Conservation (phyloP, 1,284 basidiomycete species). For the Abortiporus biennis region DNA sequence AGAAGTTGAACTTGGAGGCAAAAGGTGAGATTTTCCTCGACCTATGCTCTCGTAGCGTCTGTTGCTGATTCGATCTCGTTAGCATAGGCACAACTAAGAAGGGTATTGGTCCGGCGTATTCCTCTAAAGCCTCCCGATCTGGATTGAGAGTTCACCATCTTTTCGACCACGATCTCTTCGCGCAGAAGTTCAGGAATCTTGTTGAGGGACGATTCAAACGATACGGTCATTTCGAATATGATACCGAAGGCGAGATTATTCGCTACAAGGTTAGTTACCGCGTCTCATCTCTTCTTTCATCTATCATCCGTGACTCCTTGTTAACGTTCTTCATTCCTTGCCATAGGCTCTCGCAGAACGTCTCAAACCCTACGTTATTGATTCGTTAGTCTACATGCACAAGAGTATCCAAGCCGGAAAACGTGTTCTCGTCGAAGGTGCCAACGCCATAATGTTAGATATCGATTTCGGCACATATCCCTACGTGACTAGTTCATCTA, state of each 20-base stretch:
- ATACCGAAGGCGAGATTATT: slow-evolving; percentile 93
- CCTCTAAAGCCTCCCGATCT: slow-evolving; percentile 94
- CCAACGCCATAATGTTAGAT: slow-evolving; percentile 98
- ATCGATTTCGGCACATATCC: slow-evolving; percentile 98
- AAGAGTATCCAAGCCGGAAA: slow-evolving; percentile 72
- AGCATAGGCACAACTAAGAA: slow-evolving; percentile 98
- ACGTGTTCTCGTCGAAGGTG: slow-evolving; percentile 89
- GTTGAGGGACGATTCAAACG: slow-evolving; percentile 98
- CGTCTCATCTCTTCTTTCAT: slow-evolving; percentile 1
- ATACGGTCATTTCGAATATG: slow-evolving; percentile 97
- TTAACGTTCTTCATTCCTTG: background rate
- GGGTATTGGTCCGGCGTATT: slow-evolving; percentile 98
- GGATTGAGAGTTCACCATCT: slow-evolving; percentile 96
- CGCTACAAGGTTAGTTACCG: slow-evolving; percentile 71
- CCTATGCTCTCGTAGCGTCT: slow-evolving; percentile 2
- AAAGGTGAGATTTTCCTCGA: slow-evolving; percentile 42
- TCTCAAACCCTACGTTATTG: slow-evolving; percentile 84
- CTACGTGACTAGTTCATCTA: slow-evolving; percentile 92
- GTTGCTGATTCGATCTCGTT: background rate
- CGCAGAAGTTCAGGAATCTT: slow-evolving; percentile 88
- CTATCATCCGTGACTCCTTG: background rate
- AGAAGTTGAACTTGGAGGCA: slow-evolving; percentile 94
- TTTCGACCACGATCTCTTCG: slow-evolving; percentile 86
- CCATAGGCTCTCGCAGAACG: slow-evolving; percentile 77
- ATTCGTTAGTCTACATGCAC: slow-evolving; percentile 86